A percentile compares a stretch with the other conserved stretches of the same genome.
phyloP scores from a whole-genome alignment of 352 stramenopile genomes.

The Phytophthora fragariae region DNA sequence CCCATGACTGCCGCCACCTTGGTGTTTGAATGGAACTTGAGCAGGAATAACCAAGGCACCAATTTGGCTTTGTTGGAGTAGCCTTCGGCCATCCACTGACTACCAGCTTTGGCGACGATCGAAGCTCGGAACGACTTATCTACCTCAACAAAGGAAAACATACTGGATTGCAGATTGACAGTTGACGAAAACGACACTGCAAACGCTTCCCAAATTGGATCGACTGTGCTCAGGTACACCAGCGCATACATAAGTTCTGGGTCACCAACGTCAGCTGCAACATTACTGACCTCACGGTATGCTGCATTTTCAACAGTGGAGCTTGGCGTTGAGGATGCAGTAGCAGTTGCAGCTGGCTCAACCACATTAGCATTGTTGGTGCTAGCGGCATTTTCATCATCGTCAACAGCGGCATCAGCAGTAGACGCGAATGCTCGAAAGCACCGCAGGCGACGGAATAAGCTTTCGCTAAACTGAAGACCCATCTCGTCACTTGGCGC shows the following conservation, averaged over 20 bases:
- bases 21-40: slow-evolving; percentile 79
- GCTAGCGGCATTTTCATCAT: slow-evolving; percentile 35
- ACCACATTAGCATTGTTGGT: slow-evolving; percentile 9
- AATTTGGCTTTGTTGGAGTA: slow-evolving; percentile 67
- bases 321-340: slow-evolving; percentile 20
- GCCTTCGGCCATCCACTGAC: slow-evolving; percentile 59
- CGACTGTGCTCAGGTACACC: slow-evolving; percentile 80
- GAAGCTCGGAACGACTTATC: slow-evolving; percentile 55
- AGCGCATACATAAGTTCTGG: slow-evolving; percentile 85
- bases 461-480: slow-evolving; percentile 73
- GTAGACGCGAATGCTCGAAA: slow-evolving; percentile 72
- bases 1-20: slow-evolving; percentile 73
- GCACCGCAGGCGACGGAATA: slow-evolving; percentile 81
- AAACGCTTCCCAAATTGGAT: slow-evolving; percentile 70
- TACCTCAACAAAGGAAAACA: slow-evolving; percentile 58
- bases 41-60: slow-evolving; percentile 75
- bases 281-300: slow-evolving; percentile 87
- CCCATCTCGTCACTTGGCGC: slow-evolving; percentile 63
- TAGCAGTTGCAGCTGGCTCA: slow-evolving; percentile 1
- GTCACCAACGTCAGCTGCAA: slow-evolving; percentile 81
- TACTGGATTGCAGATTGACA: neutral
- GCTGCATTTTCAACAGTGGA: slow-evolving; percentile 75
- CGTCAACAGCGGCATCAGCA: slow-evolving; percentile 27
- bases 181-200: slow-evolving; percentile 8
- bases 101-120: slow-evolving; percentile 66